Conservation (phyloP, 805 yeast species). For the Ogataea wickerhamii region DNA sequence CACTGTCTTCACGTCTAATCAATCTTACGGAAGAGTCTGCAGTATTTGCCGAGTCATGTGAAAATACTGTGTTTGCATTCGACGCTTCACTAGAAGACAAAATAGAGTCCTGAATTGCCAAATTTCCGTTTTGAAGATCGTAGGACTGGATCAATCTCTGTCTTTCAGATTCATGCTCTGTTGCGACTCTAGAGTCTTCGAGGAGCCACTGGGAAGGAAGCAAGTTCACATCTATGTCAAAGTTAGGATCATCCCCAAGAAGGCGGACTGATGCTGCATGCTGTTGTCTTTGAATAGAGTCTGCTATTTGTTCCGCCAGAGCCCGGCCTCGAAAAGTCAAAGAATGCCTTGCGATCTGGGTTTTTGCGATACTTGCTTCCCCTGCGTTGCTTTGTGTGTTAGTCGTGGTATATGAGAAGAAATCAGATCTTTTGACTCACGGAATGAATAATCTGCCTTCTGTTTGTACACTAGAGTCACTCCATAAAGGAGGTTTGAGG, state of each 20-base stretch:
- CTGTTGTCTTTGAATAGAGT: slow-evolving; percentile 3
- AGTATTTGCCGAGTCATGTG: slow-evolving; percentile 8
- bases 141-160: slow-evolving; percentile 8
- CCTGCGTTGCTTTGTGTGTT: slow-evolving; percentile 11
- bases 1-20: slow-evolving; percentile 4
- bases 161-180: background rate
- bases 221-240: slow-evolving; percentile 32
- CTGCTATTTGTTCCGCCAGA: slow-evolving; percentile 5
- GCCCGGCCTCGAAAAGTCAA: slow-evolving; percentile 1
- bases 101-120: slow-evolving; percentile 9
- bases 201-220: slow-evolving; percentile 18
- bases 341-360: slow-evolving; percentile 13
- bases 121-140: slow-evolving; percentile 9
- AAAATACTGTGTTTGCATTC: slow-evolving; percentile 8
- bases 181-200: slow-evolving; percentile 3
- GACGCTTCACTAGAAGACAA: slow-evolving; percentile 5
- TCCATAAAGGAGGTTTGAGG: slow-evolving; percentile 47
- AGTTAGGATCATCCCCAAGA: slow-evolving; percentile 36
- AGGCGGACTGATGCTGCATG: slow-evolving; percentile 9
- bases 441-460: slow-evolving; percentile 44
- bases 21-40: slow-evolving; percentile 4
- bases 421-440: slow-evolving; percentile 14
- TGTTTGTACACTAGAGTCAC: slow-evolving; percentile 45
- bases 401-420: background rate
- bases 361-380: slow-evolving; percentile 14